These are phyloP conservation scores for Picea sitchensis DNA, from an alignment of 75 land plant genomes.

Conservation along the genomic window DNA sequence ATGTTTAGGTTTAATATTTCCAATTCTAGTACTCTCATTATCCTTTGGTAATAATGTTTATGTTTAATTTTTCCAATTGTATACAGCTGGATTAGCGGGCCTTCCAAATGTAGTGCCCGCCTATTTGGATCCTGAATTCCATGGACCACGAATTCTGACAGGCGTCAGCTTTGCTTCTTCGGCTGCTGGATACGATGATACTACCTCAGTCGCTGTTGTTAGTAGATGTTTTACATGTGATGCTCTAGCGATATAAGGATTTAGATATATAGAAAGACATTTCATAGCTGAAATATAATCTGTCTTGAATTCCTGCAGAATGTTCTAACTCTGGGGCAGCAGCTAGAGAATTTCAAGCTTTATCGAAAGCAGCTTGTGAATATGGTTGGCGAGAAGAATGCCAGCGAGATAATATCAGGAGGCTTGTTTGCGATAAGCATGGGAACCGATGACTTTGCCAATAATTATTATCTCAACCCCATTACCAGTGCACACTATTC, in stretches of 20 bases:
- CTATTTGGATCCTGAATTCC: neutral
- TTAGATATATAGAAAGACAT: no score
- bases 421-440: conserved; percentile 60
- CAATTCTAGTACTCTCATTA: no score
- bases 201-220: neutral
- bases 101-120: neutral
- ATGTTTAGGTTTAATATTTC: no score
- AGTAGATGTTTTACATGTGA: neutral
- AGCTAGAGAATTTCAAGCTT: conserved; percentile 53
- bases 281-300: no score
- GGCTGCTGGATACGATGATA: neutral
- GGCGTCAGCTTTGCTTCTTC: neutral
- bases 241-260: no score
- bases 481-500: conserved; percentile 28
- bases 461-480: conserved; percentile 84
- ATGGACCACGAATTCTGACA: neutral
- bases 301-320: neutral
- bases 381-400: conserved; percentile 35
- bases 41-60: no score
- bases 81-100: neutral
- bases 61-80: no score
- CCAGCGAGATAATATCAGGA: conserved; percentile 30
- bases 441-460: conserved; percentile 73
- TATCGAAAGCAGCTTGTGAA: conserved; percentile 43
- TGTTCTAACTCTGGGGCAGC: conserved; percentile 51